Evolutionary conservation across 306 rosid species (phyloP).

Genomic region (Rubus parviflorus): DNA sequence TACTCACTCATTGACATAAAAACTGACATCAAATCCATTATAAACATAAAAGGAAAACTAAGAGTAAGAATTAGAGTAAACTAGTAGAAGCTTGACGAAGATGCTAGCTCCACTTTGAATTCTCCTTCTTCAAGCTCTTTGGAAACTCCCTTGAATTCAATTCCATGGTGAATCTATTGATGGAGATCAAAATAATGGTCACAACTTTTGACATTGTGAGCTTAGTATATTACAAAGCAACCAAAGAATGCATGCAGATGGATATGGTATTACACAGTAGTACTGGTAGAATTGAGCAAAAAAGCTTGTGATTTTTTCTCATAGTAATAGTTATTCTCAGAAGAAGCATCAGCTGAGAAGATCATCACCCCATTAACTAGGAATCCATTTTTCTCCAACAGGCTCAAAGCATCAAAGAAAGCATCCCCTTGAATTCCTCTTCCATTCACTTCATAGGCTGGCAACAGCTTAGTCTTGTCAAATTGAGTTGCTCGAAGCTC

Average conservation of each 20-base stretch:
- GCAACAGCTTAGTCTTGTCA: slow-evolving; percentile 32
- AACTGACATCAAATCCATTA: too few species aligned
- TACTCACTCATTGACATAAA: too few species aligned
- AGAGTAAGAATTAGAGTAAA: too few species aligned
- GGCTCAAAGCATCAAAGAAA: slow-evolving; percentile 42
- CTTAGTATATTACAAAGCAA: neutral
- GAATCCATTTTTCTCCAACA: slow-evolving; percentile 39
- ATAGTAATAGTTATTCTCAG: slow-evolving; percentile 28
- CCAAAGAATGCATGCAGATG: slow-evolving; percentile 7
- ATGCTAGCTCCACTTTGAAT: too few species aligned
- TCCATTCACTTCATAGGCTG: slow-evolving; percentile 51
- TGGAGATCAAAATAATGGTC: neutral
- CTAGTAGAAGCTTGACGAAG: too few species aligned
- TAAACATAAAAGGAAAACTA: too few species aligned
- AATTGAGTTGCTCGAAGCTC: slow-evolving; percentile 32
- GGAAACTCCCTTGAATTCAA: neutral
- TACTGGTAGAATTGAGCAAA: slow-evolving; percentile 41
- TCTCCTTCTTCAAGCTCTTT: too few species aligned
- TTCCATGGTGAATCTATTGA: neutral
- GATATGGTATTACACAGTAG: neutral
- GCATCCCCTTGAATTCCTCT: slow-evolving; percentile 58
- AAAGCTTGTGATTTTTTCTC: slow-evolving; percentile 58
- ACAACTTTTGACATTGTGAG: neutral
- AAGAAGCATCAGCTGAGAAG: slow-evolving; percentile 51
- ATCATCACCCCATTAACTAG: slow-evolving; percentile 55